A percentile compares a stretch with the other conserved stretches of the same genome.
Evolutionary conservation across 2,329 filamentous ascomycete species (phyloP).

Genomic region (Lachnellula subtilissima): DNA sequence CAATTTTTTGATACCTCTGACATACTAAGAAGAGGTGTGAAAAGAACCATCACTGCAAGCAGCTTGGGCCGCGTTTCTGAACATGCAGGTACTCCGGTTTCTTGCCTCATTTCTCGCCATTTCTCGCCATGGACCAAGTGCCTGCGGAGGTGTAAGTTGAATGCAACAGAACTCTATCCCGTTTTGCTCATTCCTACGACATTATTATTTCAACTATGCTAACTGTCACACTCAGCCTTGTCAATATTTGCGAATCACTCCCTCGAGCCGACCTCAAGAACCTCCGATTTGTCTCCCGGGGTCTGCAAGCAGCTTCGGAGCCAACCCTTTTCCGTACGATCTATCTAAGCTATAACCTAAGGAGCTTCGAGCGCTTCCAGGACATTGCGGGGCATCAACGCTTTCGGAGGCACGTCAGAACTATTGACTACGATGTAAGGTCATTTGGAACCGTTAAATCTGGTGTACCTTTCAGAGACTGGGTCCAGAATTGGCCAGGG

Average conservation of each 20-base stretch:
- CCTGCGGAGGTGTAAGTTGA: too few species aligned
- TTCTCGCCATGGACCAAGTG: too few species aligned
- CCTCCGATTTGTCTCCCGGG: neutral
- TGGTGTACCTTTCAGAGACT: neutral
- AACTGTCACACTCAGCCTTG: too few species aligned
- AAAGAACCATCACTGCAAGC: too few species aligned
- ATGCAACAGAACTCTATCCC: too few species aligned
- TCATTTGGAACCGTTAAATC: neutral
- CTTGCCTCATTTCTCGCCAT: too few species aligned
- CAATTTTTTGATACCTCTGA: too few species aligned
- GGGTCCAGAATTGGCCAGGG: neutral
- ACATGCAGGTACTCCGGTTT: too few species aligned
- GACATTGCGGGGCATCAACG: neutral
- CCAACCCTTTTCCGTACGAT: neutral
- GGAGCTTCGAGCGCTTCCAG: neutral
- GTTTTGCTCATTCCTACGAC: too few species aligned
- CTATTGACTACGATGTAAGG: neutral
- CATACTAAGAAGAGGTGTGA: too few species aligned
- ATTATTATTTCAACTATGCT: too few species aligned
- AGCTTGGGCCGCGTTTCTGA: too few species aligned
- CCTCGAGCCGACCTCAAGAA: neutral
- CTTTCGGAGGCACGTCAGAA: neutral
- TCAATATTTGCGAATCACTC: neutral
- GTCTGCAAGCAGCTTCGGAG: neutral
- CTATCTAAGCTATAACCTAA: neutral